Conservation (phyloP, 1,139 yeast species). For the Geotrichum citri-aurantii region DNA sequence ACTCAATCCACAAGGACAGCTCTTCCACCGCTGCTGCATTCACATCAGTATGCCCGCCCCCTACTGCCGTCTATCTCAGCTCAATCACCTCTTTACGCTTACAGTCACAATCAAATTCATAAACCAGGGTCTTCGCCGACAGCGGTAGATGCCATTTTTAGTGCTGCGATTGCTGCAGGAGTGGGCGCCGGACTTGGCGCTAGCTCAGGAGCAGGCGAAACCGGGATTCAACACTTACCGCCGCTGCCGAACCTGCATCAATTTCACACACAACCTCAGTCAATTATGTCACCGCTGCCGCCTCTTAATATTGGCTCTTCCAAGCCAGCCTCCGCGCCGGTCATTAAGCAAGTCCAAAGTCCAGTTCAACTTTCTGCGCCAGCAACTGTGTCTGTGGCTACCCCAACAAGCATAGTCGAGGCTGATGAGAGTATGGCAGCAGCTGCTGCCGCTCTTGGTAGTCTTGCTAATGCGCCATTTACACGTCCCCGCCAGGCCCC, state of each 20-base stretch:
- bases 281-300: background rate
- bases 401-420: background rate
- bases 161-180: background rate
- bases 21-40: background rate
- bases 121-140: background rate
- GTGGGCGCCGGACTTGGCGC: background rate
- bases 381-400: background rate
- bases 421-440: background rate
- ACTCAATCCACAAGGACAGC: background rate
- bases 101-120: background rate
- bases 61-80: constrained; percentile 4
- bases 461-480: background rate
- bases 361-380: background rate
- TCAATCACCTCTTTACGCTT: constrained; percentile 2
- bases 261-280: background rate
- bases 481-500: background rate
- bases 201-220: background rate
- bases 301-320: background rate
- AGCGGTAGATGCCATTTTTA: background rate
- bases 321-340: background rate
- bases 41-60: constrained; percentile 7
- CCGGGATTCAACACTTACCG: background rate
- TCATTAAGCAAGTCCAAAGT: background rate
- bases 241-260: background rate
- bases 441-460: constrained; percentile 4